Base-by-base conservation (phyloP, 2,329 filamentous ascomycete genomes). In the Clarireedia monteithiana region DNA sequence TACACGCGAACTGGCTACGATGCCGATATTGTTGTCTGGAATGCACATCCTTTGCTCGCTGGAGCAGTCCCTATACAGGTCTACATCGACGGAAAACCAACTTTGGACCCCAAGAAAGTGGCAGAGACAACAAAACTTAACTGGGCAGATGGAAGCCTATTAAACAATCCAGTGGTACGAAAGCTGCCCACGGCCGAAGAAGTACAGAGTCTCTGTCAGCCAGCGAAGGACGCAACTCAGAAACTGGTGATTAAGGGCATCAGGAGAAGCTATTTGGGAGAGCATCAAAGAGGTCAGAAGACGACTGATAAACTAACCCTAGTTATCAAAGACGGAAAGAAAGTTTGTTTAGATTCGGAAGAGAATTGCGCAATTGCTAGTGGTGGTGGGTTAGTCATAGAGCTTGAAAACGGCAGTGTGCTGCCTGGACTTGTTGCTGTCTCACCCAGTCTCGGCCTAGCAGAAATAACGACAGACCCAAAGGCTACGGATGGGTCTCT, bases 381-480 rank as follows among this genome's bases (percentile, higher is more conserved):
- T 7, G 23, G 61, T 2, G 58, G 62, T 20, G 58, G 64, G 51
- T 61, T 64, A 20, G 59, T 63, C 4, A 64, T 80, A 15, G 36
- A 67, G 3, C 69, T 81, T 3, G 47, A 68, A 14, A 68, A 81
- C 44, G 79, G 77, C 2, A 67, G 79, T 58, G 62, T 80, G 38
- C 70, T 75, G 6, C 75, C 78, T 2, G 73, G 77, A 0, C 64
- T 82, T 34, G 79, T 74, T n/a, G 73, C 76, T 2, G 69, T 81
- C 36, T 74, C 76, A 4, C 69, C 71, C 5, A 63, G 66, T 6
- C 71, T 82, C 2, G 80, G 80, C 1, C 67, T 82, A 4, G 65
- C 69, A 10, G 80, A 82, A 61, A 81, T 82, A 42, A 63, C 67
- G 20, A 68, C 66, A 1, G 75, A 77, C 50, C 59, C 62, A 1